Evolutionary conservation across 192 early-diverging fungal species (phyloP), one percentile per base, ranked within the genome.

Genomic region (Martensiomyces pterosporus): DNA sequence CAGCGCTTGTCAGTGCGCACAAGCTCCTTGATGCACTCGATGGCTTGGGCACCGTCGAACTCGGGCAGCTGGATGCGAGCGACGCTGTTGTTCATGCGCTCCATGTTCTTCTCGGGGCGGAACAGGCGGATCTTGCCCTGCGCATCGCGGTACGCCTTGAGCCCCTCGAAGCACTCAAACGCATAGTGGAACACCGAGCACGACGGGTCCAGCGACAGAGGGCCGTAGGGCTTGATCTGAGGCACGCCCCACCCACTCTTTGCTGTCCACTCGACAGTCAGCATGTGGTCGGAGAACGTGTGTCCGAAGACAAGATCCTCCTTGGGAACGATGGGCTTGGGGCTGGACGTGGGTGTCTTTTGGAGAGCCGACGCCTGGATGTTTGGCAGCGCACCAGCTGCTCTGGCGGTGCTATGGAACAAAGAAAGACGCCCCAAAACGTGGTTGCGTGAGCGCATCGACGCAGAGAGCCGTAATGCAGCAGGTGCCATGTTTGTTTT

Each of bases 61-160:
- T 53, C 41, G 14, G 94, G 94, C 49, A 97, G 78, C 36, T 89
- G 75, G 52, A 97, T 77, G 39, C 94, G 83, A 35, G 79, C 67
- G 21, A 86, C 87, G 41, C 88, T 90, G 23, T 49, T 71, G 58
- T 82, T 82, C 60, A 97, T 79, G 42, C 94, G 84, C 64, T 76
- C 78, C 92, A 97, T 97, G 82, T 97, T 97, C 89, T 90, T 90
- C 33, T 97, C 88, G 5, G 94, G 94, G n/a, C 94, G 83, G 82
- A 97, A 97, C 43, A 97, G 68, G 40, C 94, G 82, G 48, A 93
- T 87, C 44, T 83, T 83, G 19, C 90, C 90, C 2, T 87, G 45
- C 50, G 85, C 85, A 52, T 93, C 94, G 73, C 92, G 93, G 79
- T 97, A 97, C 22, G 91, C 88, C 78, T 91, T 90, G 71, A 89